Percentiles rank a stretch among this genome's conserved stretches.
These are phyloP conservation scores for Mercurialis annua DNA, from an alignment of 345 rosid genomes.

Conservation along the genomic window DNA sequence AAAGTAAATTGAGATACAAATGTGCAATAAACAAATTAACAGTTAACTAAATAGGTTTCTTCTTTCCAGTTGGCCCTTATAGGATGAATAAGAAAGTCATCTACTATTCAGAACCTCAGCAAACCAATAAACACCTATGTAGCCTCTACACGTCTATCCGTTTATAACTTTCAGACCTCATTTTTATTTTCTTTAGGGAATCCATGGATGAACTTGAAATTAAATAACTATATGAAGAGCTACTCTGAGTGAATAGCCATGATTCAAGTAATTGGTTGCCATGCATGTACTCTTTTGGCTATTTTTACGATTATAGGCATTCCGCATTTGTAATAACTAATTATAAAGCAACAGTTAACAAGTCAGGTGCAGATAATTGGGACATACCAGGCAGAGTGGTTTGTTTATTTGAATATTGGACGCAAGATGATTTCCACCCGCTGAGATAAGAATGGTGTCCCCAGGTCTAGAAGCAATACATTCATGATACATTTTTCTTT, in stretches of 20 bases:
- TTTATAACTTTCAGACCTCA: neutral
- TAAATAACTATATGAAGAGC: neutral
- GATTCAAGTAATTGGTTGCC: neutral
- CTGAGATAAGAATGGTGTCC: conserved; percentile 84
- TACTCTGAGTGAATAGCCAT: neutral
- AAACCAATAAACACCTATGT: too few relatives aligned
- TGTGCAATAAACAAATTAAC: neutral
- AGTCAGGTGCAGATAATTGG: conserved; percentile 1
- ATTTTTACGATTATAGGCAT: neutral
- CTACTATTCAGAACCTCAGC: too few relatives aligned
- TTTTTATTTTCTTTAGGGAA: neutral
- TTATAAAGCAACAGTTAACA: neutral
- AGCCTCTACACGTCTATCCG: too few relatives aligned
- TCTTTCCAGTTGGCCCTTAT: neutral
- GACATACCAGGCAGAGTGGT: conserved; percentile 94
- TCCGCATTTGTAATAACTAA: neutral
- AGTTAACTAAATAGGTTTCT: conserved; percentile 2
- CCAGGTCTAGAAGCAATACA: conserved; percentile 63
- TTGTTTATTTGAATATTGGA: conserved; percentile 82
- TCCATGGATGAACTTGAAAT: neutral
- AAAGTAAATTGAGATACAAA: conserved; percentile 27
- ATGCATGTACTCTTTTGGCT: neutral
- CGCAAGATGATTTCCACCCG: conserved; percentile 73
- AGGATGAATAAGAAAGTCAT: neutral
- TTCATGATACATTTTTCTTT: conserved; percentile 21